phyloP scores from a whole-genome alignment of 2,329 filamentous ascomycete species.

The Tolypocladium tundrense region DNA sequence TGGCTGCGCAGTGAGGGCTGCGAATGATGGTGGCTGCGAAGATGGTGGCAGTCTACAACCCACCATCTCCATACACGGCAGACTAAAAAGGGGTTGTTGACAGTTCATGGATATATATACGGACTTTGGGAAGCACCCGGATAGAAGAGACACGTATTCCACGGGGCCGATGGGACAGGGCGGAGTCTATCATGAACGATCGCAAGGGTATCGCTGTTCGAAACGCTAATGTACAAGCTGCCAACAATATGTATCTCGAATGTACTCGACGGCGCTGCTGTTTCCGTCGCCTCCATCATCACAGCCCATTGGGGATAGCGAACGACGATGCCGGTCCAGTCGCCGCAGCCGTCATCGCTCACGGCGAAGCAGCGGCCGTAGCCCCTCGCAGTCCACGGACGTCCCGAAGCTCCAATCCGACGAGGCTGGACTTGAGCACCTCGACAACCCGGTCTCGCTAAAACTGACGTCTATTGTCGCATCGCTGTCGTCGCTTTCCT shows the following conservation, averaged over 20 bases:
- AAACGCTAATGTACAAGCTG: background rate
- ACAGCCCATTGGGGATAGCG: background rate
- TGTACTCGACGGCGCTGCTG: background rate
- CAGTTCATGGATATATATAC: too few species aligned
- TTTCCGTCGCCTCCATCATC: background rate
- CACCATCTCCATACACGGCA: too few species aligned
- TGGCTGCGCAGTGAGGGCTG: constrained; percentile 25
- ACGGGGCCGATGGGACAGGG: too few species aligned
- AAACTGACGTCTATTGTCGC: background rate
- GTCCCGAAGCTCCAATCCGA: background rate
- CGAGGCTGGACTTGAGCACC: background rate
- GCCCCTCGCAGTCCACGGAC: background rate
- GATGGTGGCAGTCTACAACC: background rate
- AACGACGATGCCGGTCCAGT: background rate
- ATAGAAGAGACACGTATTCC: background rate
- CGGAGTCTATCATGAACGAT: background rate
- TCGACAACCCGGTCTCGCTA: background rate
- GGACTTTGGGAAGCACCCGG: background rate
- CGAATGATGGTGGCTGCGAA: background rate
- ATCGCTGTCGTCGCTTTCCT: background rate
- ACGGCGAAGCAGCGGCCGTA: background rate
- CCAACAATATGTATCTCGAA: background rate
- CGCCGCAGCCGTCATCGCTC: background rate
- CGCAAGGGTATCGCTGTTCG: background rate
- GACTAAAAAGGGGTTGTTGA: too few species aligned